Percentiles rank a stretch among this genome's conserved stretches.
Evolutionary conservation across 2,329 filamentous ascomycete species (phyloP).

Genomic region (Laburnicola sp.): DNA sequence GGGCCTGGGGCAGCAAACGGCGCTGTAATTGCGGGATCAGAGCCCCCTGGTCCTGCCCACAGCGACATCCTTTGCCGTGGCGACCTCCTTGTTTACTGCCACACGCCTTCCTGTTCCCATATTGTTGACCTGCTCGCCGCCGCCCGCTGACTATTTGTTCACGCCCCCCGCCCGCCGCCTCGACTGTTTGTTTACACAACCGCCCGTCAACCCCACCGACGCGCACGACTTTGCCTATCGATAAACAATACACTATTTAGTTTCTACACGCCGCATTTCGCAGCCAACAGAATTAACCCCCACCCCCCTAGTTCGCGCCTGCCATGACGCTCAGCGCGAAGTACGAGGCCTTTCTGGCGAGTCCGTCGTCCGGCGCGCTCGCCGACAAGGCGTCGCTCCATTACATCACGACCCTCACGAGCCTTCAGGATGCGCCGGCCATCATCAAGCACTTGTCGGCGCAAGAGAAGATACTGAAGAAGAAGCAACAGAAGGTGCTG

Average conservation of each 20-base stretch:
- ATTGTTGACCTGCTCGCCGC: background rate
- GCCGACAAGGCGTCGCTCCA: conserved; percentile 57
- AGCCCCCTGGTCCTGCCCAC: background rate
- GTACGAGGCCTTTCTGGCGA: conserved; percentile 52
- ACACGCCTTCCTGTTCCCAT: background rate
- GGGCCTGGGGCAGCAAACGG: no score
- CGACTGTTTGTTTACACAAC: conserved; percentile 4
- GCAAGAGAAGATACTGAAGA: conserved; percentile 74
- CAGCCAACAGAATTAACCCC: conserved; percentile 2
- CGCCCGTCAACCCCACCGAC: background rate
- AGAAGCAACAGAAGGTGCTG: conserved; percentile 78
- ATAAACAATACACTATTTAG: conserved; percentile 3
- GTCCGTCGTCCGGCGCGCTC: conserved; percentile 48
- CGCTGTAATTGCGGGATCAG: no score
- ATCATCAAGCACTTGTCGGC: conserved; percentile 81
- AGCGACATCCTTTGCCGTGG: background rate
- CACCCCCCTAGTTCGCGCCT: conserved; percentile 8
- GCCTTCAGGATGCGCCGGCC: conserved; percentile 68
- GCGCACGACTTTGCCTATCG: conserved; percentile 7
- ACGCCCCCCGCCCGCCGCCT: background rate
- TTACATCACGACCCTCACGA: conserved; percentile 88
- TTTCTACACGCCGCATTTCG: background rate
- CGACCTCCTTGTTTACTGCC: conserved; percentile 10
- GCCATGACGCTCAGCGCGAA: conserved; percentile 45
- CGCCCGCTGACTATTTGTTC: background rate